Evolutionary conservation across 2,329 filamentous ascomycete species (phyloP).

Genomic region (Rutstroemia sp.): DNA sequence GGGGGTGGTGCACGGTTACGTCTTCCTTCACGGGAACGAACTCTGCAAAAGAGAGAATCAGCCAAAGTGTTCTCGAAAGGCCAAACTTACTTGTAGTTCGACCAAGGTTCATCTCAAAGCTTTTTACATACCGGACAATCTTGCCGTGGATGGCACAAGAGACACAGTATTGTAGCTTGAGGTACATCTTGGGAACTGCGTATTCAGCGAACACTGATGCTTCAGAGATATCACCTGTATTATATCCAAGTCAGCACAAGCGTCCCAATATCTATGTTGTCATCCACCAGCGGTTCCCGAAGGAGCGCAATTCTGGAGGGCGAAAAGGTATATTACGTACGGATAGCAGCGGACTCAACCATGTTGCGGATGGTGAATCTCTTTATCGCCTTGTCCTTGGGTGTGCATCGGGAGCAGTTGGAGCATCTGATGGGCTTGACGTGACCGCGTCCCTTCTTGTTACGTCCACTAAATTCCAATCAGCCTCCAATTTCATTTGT

Average conservation of each 20-base stretch:
- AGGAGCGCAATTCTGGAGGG: too few relatives aligned
- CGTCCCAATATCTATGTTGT: not conserved
- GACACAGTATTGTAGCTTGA: constrained; percentile 99
- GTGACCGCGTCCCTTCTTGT: constrained; percentile 99
- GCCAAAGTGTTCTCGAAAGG: constrained; percentile 37
- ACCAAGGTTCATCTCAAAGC: constrained; percentile 54
- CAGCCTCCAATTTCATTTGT: not conserved
- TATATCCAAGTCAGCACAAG: constrained; percentile 11
- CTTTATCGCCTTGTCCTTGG: constrained; percentile 99
- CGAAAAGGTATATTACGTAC: constrained; percentile 52
- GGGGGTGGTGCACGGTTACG: constrained; percentile 98
- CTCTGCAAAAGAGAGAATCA: constrained; percentile 50
- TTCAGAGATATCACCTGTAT: constrained; percentile 97
- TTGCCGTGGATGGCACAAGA: constrained; percentile 99
- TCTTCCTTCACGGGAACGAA: constrained; percentile 92
- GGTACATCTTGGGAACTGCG: constrained; percentile 99
- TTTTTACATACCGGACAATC: constrained; percentile 92
- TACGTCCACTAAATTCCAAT: constrained; percentile 66
- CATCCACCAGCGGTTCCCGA: too few relatives aligned
- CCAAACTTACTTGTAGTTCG: constrained; percentile 33
- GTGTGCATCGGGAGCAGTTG: constrained; percentile 66
- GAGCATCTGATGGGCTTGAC: constrained; percentile 97
- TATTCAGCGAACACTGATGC: constrained; percentile 99
- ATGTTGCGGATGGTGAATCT: constrained; percentile 99
- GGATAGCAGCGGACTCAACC: constrained; percentile 99